phyloP scores from a whole-genome alignment of 495 filamentous ascomycete genomes.

The Penicillium coprophilum region DNA sequence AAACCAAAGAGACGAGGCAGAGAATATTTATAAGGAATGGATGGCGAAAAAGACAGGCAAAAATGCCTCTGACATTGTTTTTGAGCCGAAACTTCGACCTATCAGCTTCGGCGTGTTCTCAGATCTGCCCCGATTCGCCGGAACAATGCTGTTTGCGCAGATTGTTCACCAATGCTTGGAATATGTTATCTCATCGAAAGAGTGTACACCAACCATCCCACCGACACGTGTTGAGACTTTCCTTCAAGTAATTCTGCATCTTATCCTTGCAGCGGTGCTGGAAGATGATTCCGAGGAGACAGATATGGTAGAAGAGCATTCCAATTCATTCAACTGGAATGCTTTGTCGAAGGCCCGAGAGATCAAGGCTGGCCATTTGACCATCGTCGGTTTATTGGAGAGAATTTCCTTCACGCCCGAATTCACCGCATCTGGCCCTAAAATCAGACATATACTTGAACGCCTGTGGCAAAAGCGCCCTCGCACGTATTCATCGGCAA shows the following conservation, averaged over 20 bases:
- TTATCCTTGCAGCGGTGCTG: slow-evolving; percentile 75
- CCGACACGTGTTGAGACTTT: slow-evolving; percentile 84
- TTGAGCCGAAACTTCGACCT: slow-evolving; percentile 80
- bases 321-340: slow-evolving; percentile 64
- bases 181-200: slow-evolving; percentile 66
- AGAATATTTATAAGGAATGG: slow-evolving; percentile 80
- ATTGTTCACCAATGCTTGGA: slow-evolving; percentile 84
- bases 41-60: slow-evolving; percentile 87
- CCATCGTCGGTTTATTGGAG: slow-evolving; percentile 74
- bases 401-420: slow-evolving; percentile 70
- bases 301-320: slow-evolving; percentile 45
- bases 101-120: slow-evolving; percentile 76
- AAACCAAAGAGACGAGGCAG: slow-evolving; percentile 95
- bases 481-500: slow-evolving; percentile 61
- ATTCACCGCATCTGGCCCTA: slow-evolving; percentile 78
- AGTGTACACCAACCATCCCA: slow-evolving; percentile 68
- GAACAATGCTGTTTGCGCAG: slow-evolving; percentile 82
- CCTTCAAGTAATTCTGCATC: slow-evolving; percentile 84
- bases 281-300: slow-evolving; percentile 72
- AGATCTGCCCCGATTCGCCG: slow-evolving; percentile 72
- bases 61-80: slow-evolving; percentile 80
- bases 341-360: slow-evolving; percentile 61
- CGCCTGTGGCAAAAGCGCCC: slow-evolving; percentile 82
- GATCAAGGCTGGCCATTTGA: slow-evolving; percentile 55
- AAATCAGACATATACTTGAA: slow-evolving; percentile 81